Conservation (phyloP, 139 green algal species). For the Tetraselmis chui region DNA sequence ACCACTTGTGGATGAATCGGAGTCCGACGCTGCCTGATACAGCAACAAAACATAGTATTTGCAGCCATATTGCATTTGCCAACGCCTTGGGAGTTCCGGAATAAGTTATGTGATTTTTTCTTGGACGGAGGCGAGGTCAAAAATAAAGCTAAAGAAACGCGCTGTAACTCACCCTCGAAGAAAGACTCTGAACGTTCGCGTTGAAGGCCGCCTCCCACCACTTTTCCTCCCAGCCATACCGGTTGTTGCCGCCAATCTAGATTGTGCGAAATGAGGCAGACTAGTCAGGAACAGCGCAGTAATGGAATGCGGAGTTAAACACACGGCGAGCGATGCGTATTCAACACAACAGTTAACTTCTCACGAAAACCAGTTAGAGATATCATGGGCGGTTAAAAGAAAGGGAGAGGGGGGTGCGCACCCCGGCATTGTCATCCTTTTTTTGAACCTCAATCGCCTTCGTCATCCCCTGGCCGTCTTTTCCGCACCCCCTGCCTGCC, state of each 20-base stretch:
- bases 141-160: too few relatives aligned
- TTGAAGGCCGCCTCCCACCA: conserved; percentile 79
- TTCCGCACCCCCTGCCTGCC: conserved; percentile 69
- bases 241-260: conserved; percentile 51
- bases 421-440: conserved; percentile 74
- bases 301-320: too few relatives aligned
- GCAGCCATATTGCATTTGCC: too few relatives aligned
- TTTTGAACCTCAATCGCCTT: conserved; percentile 71
- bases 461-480: conserved; percentile 55
- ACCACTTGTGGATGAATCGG: neutral
- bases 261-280: neutral
- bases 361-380: neutral
- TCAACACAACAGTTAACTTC: neutral
- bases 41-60: neutral
- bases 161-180: neutral
- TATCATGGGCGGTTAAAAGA: neutral
- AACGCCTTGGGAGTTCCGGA: neutral
- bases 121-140: neutral
- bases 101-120: neutral
- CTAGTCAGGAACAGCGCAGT: too few relatives aligned
- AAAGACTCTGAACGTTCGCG: conserved; percentile 31
- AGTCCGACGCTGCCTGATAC: neutral
- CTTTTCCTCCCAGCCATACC: conserved; percentile 57
- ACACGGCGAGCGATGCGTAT: too few relatives aligned
- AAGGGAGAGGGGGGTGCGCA: conserved; percentile 24